A percentile compares a stretch with the other conserved stretches of the same genome.
These are phyloP conservation scores for Macrolepiota fuliginosa DNA, from an alignment of 768 basidiomycete genomes.

Conservation along the genomic window DNA sequence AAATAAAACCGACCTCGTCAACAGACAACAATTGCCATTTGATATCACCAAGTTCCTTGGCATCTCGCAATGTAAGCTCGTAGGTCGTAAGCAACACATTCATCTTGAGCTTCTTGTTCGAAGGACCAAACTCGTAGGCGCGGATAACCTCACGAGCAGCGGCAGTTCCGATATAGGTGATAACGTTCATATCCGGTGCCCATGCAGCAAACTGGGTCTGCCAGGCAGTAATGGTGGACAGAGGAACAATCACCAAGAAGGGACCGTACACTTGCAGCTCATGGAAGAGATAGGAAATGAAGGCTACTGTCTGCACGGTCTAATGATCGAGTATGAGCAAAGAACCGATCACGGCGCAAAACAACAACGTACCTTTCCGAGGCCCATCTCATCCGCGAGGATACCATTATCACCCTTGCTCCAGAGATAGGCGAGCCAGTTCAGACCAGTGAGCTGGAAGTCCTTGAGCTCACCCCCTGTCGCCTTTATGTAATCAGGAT, in stretches of 20 bases:
- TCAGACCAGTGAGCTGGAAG: conserved; percentile 96
- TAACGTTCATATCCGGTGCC: conserved; percentile 96
- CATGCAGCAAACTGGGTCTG: conserved; percentile 91
- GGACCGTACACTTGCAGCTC: conserved; percentile 92
- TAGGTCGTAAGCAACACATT: conserved; percentile 97
- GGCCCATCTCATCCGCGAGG: conserved; percentile 98
- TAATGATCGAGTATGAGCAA: conserved; percentile 27
- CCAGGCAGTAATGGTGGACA: conserved; percentile 99
- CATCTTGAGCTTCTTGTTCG: conserved; percentile 91
- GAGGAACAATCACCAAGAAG: conserved; percentile 95
- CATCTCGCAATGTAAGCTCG: conserved; percentile 89
- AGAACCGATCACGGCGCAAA: background rate
- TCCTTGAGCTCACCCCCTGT: conserved; percentile 92
- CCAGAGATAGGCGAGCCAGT: conserved; percentile 99
- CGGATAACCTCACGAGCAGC: conserved; percentile 88
- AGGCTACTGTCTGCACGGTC: conserved; percentile 96
- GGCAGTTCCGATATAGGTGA: conserved; percentile 93
- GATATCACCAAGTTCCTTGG: conserved; percentile 85
- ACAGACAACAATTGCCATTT: conserved; percentile 98
- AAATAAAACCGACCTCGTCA: conserved; percentile 69
- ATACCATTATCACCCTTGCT: conserved; percentile 94
- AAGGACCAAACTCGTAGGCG: conserved; percentile 84
- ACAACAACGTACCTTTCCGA: conserved; percentile 71
- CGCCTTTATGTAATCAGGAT: conserved; percentile 78
- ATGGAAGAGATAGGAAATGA: conserved; percentile 94